Base-by-base conservation (phyloP, 805 yeast species). In the Teunomyces panamensis region DNA sequence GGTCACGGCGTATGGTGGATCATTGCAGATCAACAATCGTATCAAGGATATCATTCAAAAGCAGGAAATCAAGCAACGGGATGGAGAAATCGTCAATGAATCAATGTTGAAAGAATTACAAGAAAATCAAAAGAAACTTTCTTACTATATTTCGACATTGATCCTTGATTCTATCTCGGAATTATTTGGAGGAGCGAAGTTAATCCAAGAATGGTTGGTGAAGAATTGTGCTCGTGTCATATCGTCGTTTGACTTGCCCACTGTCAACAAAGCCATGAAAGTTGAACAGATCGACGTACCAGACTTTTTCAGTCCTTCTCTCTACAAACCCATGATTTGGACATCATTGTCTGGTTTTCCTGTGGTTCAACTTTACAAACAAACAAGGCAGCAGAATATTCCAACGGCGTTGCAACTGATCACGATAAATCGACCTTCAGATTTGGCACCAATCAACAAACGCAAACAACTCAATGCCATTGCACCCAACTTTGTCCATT, bases 401-500 rank as follows among this genome's bases (percentile, higher is more conserved):
- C 46, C 44, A 4, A 62, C 72, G 2, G 42, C 60, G 3, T 52
- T 67, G 29, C 73, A 67, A 42, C 47, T 30, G 10, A 46, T 64
- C 4, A 49, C 50, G 5, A 43, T 64, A n/a, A 52, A 51, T 11
- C 53, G 50, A 26, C 59, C 62, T n/a, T 42, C 53, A 2, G 43
- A 44, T 17, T 33, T 58, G 5, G 59, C 69, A 1, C 60, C 62
- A 5, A 61, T 68, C 34, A 62, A 66, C 47, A 45, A 35, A 24
- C 43, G 53, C 20, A 70, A 65, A 47, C 76, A 71, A 48, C 20
- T 58, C 34, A 68, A 65, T 49, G 75, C 65, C 9, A 58, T 73
- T 5, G 74, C 78, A 0, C 77, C 78, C 3, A 73, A 73, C 46
- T 73, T 68, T 51, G 66, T 73, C 39, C 78, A 73, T 49, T 70